These are phyloP conservation scores for Boletus rubescentipes DNA, from an alignment of 768 basidiomycete genomes.

Conservation along the genomic window DNA sequence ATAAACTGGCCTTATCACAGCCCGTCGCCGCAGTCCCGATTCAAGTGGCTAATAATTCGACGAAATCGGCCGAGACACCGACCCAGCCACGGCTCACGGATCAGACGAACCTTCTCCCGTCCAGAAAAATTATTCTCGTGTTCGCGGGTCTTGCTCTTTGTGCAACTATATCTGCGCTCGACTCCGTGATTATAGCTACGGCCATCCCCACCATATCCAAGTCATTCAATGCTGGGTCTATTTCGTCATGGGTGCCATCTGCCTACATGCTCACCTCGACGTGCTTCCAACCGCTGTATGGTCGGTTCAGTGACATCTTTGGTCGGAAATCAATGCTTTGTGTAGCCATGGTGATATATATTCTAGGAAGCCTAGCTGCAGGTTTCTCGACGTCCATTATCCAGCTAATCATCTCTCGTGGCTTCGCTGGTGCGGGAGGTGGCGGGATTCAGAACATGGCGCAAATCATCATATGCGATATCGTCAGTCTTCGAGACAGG, in stretches of 20 bases:
- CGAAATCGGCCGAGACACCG: not conserved
- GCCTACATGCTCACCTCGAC: slow-evolving; percentile 64
- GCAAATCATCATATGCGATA: slow-evolving; percentile 72
- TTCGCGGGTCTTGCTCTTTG: slow-evolving; percentile 62
- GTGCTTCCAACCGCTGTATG: slow-evolving; percentile 45
- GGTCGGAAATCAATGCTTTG: slow-evolving; percentile 62
- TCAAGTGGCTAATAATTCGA: not conserved
- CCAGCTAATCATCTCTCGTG: slow-evolving; percentile 68
- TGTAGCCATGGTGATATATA: slow-evolving; percentile 59
- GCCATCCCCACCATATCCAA: slow-evolving; percentile 68
- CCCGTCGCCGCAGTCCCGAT: slow-evolving; percentile 5
- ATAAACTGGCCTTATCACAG: not conserved
- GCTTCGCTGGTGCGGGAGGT: slow-evolving; percentile 67
- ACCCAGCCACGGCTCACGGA: slow-evolving; percentile 47
- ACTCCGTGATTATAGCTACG: slow-evolving; percentile 74
- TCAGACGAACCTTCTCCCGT: slow-evolving; percentile 74
- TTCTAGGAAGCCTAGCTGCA: slow-evolving; percentile 61
- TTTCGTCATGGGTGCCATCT: slow-evolving; percentile 67
- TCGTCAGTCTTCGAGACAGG: slow-evolving; percentile 69
- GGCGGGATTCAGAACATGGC: slow-evolving; percentile 68
- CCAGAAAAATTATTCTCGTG: slow-evolving; percentile 59
- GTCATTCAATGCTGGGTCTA: slow-evolving; percentile 52
- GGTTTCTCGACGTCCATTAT: slow-evolving; percentile 65
- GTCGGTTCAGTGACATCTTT: slow-evolving; percentile 65
- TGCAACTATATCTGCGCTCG: slow-evolving; percentile 59